Evolutionary conservation across 2,329 filamentous ascomycete genomes (phyloP), one percentile per base, ranked within the genome.

Genomic region (Fusarium continuum): DNA sequence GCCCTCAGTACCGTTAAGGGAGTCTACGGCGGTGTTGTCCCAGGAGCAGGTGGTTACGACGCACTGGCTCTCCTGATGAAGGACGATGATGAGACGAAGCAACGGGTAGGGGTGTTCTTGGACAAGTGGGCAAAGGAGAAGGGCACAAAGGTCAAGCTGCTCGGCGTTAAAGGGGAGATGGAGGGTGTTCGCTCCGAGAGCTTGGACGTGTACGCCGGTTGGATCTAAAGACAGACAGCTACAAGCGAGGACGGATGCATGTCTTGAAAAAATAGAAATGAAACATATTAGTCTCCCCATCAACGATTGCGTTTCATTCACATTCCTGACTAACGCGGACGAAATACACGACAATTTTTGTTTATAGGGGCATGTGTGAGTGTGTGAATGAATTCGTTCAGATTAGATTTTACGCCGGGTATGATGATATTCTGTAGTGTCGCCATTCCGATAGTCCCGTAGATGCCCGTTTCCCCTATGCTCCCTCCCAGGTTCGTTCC

Each of bases 41-140:
- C 95, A 0, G 95, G 95, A 0, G 95, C 95, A 0, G 95, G 95
- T 9, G 95, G 95, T 0, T 97, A 91, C 72, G 95, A 99, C 80
- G 95, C 95, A 2, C 83, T 97, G 51, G 91, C 90, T 1, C 75
- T 99, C 58, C 76, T 99, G 56, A 86, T 97, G 64, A 83, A 85
- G 70, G 91, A 97, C 69, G 87, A 91, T 48, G 82, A 81, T 29
- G 83, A 83, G 43, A 91, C 91, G 2, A 78, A 89, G 51, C 72
- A 73, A 19, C 78, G 80, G 11, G 76, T 98, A 19, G 82, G 84
- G 61, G 76, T 78, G 36, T 88, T 92, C 36, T 76, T 97, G 55
- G 79, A 78, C 17, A 77, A 79, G 22, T 98, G 92, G 89, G 88
- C 81, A 57, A 69, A 75, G 65, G 78, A 82, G 41, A 85, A 83